Evolutionary conservation across 768 basidiomycete genomes (phyloP).

Genomic region (Pholiota molesta): DNA sequence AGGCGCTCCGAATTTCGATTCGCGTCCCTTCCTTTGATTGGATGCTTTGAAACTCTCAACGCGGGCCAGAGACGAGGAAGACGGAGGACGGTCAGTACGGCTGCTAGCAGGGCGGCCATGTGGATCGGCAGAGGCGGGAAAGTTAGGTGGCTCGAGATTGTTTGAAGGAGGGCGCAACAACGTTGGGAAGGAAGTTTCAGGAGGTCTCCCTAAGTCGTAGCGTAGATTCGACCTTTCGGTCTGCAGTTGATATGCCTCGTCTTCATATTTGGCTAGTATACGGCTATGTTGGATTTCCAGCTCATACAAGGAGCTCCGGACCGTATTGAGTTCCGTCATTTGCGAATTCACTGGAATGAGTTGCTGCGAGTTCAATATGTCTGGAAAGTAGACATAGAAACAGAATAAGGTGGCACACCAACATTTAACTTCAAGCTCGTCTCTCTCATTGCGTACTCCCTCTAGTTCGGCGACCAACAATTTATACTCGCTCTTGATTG

Average conservation of each 20-base stretch:
- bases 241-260: constrained; percentile 66
- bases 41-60: background rate
- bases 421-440: constrained; percentile 85
- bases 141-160: background rate
- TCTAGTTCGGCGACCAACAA: constrained; percentile 61
- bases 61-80: background rate
- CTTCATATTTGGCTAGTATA: constrained; percentile 76
- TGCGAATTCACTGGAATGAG: constrained; percentile 60
- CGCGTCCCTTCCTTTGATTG: background rate
- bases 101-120: background rate
- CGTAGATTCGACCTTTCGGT: constrained; percentile 45
- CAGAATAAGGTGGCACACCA: constrained; percentile 26
- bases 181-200: background rate
- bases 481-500: constrained; percentile 82
- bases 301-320: constrained; percentile 80
- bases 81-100: background rate
- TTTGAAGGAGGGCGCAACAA: background rate
- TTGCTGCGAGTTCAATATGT: background rate
- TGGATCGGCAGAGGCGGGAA: background rate
- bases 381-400: constrained; percentile 4
- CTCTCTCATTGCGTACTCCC: constrained; percentile 66
- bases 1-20: background rate
- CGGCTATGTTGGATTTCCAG: constrained; percentile 79
- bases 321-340: constrained; percentile 77
- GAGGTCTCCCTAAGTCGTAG: background rate